A percentile compares a stretch with the other conserved stretches of the same genome.
phyloP scores from a whole-genome alignment of 2,329 filamentous ascomycete species.

The Verticillium isaacii region DNA sequence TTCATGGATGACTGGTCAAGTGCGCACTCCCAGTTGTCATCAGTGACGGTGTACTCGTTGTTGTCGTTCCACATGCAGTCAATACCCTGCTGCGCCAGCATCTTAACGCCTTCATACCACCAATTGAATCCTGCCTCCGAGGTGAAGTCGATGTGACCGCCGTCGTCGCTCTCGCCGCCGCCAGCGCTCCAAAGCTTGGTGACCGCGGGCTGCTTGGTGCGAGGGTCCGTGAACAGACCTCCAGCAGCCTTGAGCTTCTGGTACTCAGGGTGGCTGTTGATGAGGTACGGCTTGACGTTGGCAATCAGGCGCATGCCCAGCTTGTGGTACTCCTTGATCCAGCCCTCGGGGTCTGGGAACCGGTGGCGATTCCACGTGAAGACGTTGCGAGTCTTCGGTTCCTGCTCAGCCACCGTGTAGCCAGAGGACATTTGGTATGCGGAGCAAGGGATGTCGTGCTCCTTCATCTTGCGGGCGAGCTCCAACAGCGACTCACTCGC shows the following conservation, averaged over 20 bases:
- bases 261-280: constrained; percentile 64
- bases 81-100: constrained; percentile 58
- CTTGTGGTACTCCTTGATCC: constrained; percentile 56
- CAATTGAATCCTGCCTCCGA: constrained; percentile 61
- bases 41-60: constrained; percentile 66
- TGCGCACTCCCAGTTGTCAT: constrained; percentile 61
- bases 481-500: constrained; percentile 56
- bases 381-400: constrained; percentile 67
- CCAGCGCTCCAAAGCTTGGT: constrained; percentile 69
- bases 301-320: constrained; percentile 63
- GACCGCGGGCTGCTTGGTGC: constrained; percentile 45
- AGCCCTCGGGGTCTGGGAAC: constrained; percentile 63
- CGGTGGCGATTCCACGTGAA: constrained; percentile 68
- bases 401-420: constrained; percentile 62
- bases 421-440: constrained; percentile 70
- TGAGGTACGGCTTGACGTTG: constrained; percentile 70
- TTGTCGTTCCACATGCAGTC: constrained; percentile 79
- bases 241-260: constrained; percentile 50
- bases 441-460: constrained; percentile 65
- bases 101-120: constrained; percentile 66
- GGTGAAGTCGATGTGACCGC: constrained; percentile 70
- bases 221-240: constrained; percentile 60
- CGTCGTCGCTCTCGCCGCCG: constrained; percentile 64
- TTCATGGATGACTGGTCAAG: constrained; percentile 37
- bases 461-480: constrained; percentile 56